Percentiles rank a stretch among this genome's conserved stretches.
These are phyloP conservation scores for Lactarius quietus DNA, from an alignment of 768 basidiomycete genomes.

Conservation along the genomic window DNA sequence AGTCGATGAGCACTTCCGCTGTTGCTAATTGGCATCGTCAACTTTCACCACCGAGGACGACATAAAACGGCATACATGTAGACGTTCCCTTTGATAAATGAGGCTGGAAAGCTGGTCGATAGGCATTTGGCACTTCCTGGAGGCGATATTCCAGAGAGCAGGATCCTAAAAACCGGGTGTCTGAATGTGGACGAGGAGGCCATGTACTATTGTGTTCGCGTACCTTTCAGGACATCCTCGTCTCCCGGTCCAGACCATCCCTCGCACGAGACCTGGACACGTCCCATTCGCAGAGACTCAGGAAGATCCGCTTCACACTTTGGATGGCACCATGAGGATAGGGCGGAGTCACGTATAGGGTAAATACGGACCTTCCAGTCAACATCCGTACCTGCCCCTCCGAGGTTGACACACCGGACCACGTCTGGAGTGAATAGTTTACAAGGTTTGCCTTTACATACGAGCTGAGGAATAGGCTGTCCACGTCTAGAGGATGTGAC, in stretches of 20 bases:
- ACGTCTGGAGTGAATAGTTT: constrained; percentile 74
- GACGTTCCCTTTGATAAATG: background rate
- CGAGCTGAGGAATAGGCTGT: constrained; percentile 69
- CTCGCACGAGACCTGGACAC: constrained; percentile 85
- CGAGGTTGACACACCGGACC: constrained; percentile 78
- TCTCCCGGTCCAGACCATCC: constrained; percentile 86
- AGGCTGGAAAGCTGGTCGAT: constrained; percentile 24
- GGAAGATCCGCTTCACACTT: constrained; percentile 92
- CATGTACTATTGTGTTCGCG: constrained; percentile 12
- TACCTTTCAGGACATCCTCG: constrained; percentile 80
- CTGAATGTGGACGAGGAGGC: constrained; percentile 1
- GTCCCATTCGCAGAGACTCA: constrained; percentile 74
- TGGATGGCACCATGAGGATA: background rate
- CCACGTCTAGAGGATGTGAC: constrained; percentile 66
- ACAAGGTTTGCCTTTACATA: constrained; percentile 78
- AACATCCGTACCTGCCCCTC: constrained; percentile 72
- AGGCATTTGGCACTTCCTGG: constrained; percentile 54
- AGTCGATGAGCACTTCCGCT: constrained; percentile 8
- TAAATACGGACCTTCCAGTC: constrained; percentile 77
- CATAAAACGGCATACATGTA: constrained; percentile 5
- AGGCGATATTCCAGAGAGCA: constrained; percentile 85
- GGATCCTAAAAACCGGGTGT: constrained; percentile 50
- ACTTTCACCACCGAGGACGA: background rate
- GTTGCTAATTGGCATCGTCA: background rate
- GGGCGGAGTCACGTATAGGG: background rate